phyloP scores from a whole-genome alignment of 345 rosid species.

The Ceriops decandra region DNA sequence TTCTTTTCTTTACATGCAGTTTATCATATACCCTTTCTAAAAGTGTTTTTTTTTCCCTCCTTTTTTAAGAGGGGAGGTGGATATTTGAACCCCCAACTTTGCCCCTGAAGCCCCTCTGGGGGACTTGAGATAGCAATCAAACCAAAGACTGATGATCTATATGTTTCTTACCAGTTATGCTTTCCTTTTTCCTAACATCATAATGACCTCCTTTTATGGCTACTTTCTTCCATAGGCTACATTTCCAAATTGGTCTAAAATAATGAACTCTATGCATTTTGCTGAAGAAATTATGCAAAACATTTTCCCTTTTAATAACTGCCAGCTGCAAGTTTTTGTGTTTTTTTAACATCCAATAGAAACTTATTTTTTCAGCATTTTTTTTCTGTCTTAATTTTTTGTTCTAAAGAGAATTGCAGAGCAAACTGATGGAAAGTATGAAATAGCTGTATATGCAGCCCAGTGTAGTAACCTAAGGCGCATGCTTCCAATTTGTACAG shows the following conservation, averaged over 20 bases:
- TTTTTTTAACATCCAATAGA: not conserved
- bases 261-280: slow-evolving; percentile 11
- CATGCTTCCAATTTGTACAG: slow-evolving; percentile 80
- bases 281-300: not conserved
- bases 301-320: not conserved
- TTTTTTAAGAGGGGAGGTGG: no score
- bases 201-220: not conserved
- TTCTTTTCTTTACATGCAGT: not conserved
- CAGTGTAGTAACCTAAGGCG: slow-evolving; percentile 88
- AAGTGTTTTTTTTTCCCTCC: not conserved
- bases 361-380: slow-evolving; percentile 4
- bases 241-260: slow-evolving; percentile 1
- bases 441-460: slow-evolving; percentile 81
- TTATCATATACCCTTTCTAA: not conserved
- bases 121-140: no score
- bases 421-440: slow-evolving; percentile 76
- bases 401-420: slow-evolving; percentile 78
- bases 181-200: not conserved
- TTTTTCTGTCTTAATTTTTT: slow-evolving; percentile 11
- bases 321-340: not conserved
- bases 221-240: not conserved
- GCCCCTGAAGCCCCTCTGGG: no score
- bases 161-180: not conserved
- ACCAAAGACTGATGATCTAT: no score
- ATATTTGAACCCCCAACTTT: no score